Evolutionary conservation across 2,329 filamentous ascomycete genomes (phyloP).

Genomic region (Diaporthe capsici): DNA sequence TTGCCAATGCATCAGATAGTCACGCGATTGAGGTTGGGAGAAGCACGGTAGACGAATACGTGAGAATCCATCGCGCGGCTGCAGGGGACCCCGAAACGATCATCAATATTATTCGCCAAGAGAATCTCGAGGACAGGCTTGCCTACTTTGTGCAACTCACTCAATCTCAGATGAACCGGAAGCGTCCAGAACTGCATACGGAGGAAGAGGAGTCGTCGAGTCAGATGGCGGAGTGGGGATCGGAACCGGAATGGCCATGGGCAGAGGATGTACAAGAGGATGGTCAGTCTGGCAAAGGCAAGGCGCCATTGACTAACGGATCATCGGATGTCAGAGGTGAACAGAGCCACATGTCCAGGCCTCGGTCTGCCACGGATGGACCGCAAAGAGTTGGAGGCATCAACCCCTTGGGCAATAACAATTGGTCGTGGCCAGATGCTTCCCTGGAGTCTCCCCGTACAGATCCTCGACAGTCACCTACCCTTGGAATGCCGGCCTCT

Average conservation of each 20-base stretch:
- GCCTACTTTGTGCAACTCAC: constrained; percentile 72
- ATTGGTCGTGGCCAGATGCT: constrained; percentile 67
- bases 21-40: constrained; percentile 35
- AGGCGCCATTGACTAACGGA: constrained; percentile 16
- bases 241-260: constrained; percentile 42
- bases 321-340: constrained; percentile 21
- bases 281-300: constrained; percentile 32
- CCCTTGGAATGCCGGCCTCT: background rate
- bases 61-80: constrained; percentile 71
- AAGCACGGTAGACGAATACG: constrained; percentile 59
- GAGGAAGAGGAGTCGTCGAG: constrained; percentile 35
- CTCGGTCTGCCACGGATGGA: constrained; percentile 71
- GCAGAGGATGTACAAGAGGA: constrained; percentile 37
- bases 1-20: background rate
- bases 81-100: constrained; percentile 72
- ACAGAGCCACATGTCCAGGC: constrained; percentile 52
- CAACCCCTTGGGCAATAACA: constrained; percentile 71
- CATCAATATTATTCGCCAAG: constrained; percentile 71
- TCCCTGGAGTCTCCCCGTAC: constrained; percentile 5
- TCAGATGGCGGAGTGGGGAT: constrained; percentile 18
- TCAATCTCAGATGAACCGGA: constrained; percentile 50
- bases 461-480: constrained; percentile 24
- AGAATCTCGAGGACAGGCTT: constrained; percentile 71
- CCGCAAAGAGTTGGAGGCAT: constrained; percentile 59
- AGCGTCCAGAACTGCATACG: constrained; percentile 16